Base-by-base conservation (phyloP, 345 rosid species). In the Arabidopsis suecica region DNA sequence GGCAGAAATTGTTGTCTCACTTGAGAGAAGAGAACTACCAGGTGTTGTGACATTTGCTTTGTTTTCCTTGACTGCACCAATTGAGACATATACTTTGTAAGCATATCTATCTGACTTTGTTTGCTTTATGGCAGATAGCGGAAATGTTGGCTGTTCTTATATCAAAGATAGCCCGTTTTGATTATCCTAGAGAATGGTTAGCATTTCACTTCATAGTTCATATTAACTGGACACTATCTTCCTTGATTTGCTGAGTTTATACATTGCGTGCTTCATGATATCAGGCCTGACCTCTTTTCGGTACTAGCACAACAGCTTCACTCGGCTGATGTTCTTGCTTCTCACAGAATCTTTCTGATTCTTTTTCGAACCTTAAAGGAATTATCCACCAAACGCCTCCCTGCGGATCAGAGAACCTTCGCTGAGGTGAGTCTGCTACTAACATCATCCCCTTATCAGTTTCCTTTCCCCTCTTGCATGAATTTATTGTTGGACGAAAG, bases 301-400 rank as follows among this genome's bases (percentile, higher is more conserved):
- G 81, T 80, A 56, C 83, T 95, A 64, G 96, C 97, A 34, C 88
- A 88, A 80, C 88, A 86, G 81, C 96, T 95, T 76, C 96, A 84
- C 47, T 83, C 86, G n/a, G 89, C 93, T 51, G 96, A 95, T 68
- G 85, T 83, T 65, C 92, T 92, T 68, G 70, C 88, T 53, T 95
- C 97, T 77, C 97, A 92, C 83, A 84, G 99, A 80, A 89, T 95
- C 77, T 88, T 88, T 83, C 78, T 92, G 91, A 92, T 83, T 69
- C 96, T 95, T 70, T 90, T 92, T 69, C 90, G 96, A 73, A 89
- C 96, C 55, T 76, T 95, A 63, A 95, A 95, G 80, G 99, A 95
- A 69, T 81, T 95, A 82, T 95, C 99, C 44, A 88, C 91, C 30
- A 95, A 95, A 81, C 97, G 93, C 73, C 97, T 90, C 38, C 79